These are phyloP conservation scores for Trichosporon sp. DNA, from an alignment of 1,284 basidiomycete genomes.

Conservation along the genomic window DNA sequence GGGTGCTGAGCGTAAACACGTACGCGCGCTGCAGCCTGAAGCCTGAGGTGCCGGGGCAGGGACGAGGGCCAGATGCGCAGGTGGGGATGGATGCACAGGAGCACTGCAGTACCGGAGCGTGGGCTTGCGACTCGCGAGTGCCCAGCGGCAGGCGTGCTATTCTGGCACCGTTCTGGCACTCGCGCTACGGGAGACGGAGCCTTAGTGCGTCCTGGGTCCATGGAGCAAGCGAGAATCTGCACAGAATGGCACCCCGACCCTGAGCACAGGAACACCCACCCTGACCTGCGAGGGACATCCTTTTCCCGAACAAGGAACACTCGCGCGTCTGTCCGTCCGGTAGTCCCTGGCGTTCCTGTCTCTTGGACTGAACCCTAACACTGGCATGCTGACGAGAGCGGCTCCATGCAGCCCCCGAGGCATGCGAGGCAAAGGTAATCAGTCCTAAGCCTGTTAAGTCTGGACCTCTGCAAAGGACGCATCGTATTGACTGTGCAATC, in stretches of 20 bases:
- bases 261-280: not conserved
- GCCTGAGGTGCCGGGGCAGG: not conserved
- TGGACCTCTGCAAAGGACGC: not conserved
- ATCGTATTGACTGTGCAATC: not conserved
- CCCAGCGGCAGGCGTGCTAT: not conserved
- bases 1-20: not conserved
- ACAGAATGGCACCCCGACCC: not conserved
- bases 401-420: not conserved
- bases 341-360: conserved; percentile 2
- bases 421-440: not conserved
- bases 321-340: not conserved
- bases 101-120: not conserved
- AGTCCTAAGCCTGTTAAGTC: not conserved
- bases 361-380: not conserved
- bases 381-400: not conserved
- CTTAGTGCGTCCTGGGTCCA: not conserved
- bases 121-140: not conserved
- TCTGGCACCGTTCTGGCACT: not conserved
- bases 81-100: too few relatives aligned
- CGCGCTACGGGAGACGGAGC: not conserved
- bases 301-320: not conserved
- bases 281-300: not conserved
- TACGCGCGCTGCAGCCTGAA: not conserved
- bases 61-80: not conserved
- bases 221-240: not conserved